phyloP scores from a whole-genome alignment of 1,139 yeast genomes.

The Candida sp. region DNA sequence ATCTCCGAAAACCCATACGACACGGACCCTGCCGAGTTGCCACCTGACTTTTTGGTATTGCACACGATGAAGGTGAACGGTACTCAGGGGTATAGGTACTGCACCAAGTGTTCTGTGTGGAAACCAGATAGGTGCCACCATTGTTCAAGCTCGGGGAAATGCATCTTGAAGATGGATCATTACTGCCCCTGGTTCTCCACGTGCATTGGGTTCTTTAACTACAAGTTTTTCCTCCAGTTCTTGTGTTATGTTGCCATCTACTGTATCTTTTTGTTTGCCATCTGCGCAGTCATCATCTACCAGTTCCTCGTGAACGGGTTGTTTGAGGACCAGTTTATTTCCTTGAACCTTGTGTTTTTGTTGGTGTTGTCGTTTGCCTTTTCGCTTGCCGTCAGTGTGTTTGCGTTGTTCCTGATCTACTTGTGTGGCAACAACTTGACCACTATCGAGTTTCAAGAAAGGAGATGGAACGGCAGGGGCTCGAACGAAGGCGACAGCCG shows the following conservation, averaged over 20 bases:
- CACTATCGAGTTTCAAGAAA: slow-evolving; percentile 77
- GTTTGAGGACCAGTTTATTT: slow-evolving; percentile 45
- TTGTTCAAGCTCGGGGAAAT: slow-evolving; percentile 72
- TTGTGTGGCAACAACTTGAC: slow-evolving; percentile 69
- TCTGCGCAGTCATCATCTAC: slow-evolving; percentile 48
- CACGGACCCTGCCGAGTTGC: slow-evolving; percentile 10
- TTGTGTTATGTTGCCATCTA: slow-evolving; percentile 58
- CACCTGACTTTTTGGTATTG: slow-evolving; percentile 18
- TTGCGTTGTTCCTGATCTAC: slow-evolving; percentile 63
- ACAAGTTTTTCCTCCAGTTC: slow-evolving; percentile 78
- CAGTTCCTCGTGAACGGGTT: slow-evolving; percentile 51
- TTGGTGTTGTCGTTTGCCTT: slow-evolving; percentile 66
- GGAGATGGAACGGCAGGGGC: slow-evolving; percentile 50
- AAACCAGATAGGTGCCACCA: slow-evolving; percentile 97
- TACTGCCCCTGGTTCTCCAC: slow-evolving; percentile 98
- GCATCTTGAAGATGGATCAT: slow-evolving; percentile 86
- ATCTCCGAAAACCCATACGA: slow-evolving; percentile 13
- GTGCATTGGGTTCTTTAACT: slow-evolving; percentile 85
- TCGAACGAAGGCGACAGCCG: slow-evolving; percentile 18
- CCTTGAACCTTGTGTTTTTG: slow-evolving; percentile 63
- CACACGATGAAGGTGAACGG: slow-evolving; percentile 21
- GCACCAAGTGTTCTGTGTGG: slow-evolving; percentile 82
- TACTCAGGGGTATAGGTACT: slow-evolving; percentile 14
- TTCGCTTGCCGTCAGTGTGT: slow-evolving; percentile 61
- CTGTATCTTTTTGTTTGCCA: slow-evolving; percentile 42